A percentile compares a stretch with the other conserved stretches of the same genome.
Conservation (phyloP, 768 basidiomycete genomes). For the Chalciporus sphaerocephalus region DNA sequence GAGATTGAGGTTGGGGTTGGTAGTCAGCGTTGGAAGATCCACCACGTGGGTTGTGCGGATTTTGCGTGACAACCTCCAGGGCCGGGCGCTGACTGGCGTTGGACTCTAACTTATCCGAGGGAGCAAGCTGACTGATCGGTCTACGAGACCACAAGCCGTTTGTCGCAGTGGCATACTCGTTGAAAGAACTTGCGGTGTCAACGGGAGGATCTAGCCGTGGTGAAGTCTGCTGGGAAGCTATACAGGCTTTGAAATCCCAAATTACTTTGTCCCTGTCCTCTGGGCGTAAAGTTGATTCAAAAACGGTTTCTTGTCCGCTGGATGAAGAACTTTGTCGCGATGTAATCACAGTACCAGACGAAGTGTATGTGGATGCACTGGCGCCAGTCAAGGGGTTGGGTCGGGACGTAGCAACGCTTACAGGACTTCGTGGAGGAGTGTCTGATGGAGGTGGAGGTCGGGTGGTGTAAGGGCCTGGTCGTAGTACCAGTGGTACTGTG, state of each 20-base stretch:
- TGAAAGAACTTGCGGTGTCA: conserved; percentile 22
- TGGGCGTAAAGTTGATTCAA: conserved; percentile 32
- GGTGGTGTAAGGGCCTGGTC: conserved; percentile 26
- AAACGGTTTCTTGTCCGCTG: conserved; percentile 31
- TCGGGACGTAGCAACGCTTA: conserved; percentile 47
- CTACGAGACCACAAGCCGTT: conserved; percentile 31
- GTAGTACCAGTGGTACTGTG: conserved; percentile 24
- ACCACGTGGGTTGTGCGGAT: conserved; percentile 12
- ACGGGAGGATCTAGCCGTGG: conserved; percentile 16
- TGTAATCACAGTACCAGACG: conserved; percentile 27
- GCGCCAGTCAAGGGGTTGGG: conserved; percentile 34
- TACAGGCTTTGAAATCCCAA: conserved; percentile 25
- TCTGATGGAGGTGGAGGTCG: conserved; percentile 38
- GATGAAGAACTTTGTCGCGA: conserved; percentile 25
- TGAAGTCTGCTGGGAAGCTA: conserved; percentile 14
- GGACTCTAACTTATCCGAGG: conserved; percentile 15
- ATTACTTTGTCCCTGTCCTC: conserved; percentile 30
- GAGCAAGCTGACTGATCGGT: conserved; percentile 28
- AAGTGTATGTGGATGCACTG: conserved; percentile 21
- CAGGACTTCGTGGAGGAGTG: conserved; percentile 61
- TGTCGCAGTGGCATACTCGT: conserved; percentile 30
- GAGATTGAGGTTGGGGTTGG: conserved; percentile 13
- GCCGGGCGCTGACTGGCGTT: conserved; percentile 25
- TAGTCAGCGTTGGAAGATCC: conserved; percentile 16
- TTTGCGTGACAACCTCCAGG: conserved; percentile 30